Evolutionary conservation across 129 eudicot species (phyloP), one percentile per base, ranked within the genome.

Genomic region (Dittrichia graveolens): DNA sequence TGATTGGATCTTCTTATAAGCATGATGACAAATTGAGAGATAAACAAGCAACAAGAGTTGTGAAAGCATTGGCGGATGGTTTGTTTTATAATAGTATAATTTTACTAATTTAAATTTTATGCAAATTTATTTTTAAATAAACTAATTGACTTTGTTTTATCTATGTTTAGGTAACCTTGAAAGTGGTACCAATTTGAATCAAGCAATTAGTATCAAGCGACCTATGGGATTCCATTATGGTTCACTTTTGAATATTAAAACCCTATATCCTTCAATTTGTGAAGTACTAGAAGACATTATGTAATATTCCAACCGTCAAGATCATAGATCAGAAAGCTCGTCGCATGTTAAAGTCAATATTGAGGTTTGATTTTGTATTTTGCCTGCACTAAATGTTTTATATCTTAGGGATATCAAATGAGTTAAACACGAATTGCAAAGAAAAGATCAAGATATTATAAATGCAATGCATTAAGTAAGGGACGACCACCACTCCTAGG

Each of bases 391-490:
- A 13, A 34, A 39, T 62, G 67, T 49, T 62, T 38, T 45, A 62
- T 14, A 39, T 39, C 4, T 39, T 62, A 7, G 31, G 31, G 31
- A 24, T 24, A 24, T n/a, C n/a, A 24, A 24, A 24, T 2, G 2
- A 24, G 31, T 40, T 61, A 9, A 61, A 61, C 24, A 45, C 5
- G 19, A 34, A 1, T 8, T 66, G 10, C 56, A 45, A 66, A 43
- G 38, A 43, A 65, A 43, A 65, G 15, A 16, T 40, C 72, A 18
- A 4, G 56, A 66, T 45, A 66, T 66, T 46, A 8, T 45, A 66
- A 66, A 66, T 66, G 56, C 19, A 5, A 66, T 34, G 56, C 14
- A 44, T 66, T 7, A 3, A 9, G 72, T 47, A 9, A 66, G 72
- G 8, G 6, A 19, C 44, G 56, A 9, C 56, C 18, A 5, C 11